Evolutionary conservation across 2,329 filamentous ascomycete species (phyloP), one percentile per base, ranked within the genome.

Genomic region (Apiospora hydei): DNA sequence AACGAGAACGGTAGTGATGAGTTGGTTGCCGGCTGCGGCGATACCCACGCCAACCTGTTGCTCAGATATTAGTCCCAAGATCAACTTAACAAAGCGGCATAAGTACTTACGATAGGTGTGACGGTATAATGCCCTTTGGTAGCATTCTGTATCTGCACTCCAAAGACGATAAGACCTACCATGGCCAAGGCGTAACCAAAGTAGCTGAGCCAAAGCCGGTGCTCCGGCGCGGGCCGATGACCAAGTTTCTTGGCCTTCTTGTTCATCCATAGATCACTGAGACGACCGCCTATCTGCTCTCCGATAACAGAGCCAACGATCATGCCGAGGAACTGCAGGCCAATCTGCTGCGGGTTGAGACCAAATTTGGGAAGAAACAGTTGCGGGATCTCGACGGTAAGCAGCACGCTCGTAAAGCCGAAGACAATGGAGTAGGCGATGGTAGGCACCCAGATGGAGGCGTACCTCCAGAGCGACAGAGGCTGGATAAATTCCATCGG

Each of bases 361-460:
- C 84, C 84, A 71, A 89, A 92, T 72, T 87, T 87, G 46, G 83
- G 79, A 7, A 84, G 83, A 73, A 90, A 88, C 0, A 91, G 82
- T 72, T 90, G 88, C 0, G 89, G 89, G 4, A 91, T 87, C 75
- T 91, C 89, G 38, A 91, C 85, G 0, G 88, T 88, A 70, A 86
- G 80, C 74, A 90, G 80, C 13, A 90, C 85, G 51, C 82, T 85
- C 46, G 80, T 83, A 77, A 88, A 90, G 4, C 87, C 81, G 78
- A 91, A 91, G 13, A 89, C 81, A 83, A 91, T 88, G 3, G 87
- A 79, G 76, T 91, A 90, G 3, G 86, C 84, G 18, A 83, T 77
- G 0, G 88, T 82, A 0, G 88, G 87, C 10, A 90, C 82, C 53
- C 87, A 74, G 34, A 90, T 84, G 57, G 83, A 85, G 0, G 84